Evolutionary conservation across 2,329 filamentous ascomycete genomes (phyloP).

Genomic region (Pseudogymnoascus sp.): DNA sequence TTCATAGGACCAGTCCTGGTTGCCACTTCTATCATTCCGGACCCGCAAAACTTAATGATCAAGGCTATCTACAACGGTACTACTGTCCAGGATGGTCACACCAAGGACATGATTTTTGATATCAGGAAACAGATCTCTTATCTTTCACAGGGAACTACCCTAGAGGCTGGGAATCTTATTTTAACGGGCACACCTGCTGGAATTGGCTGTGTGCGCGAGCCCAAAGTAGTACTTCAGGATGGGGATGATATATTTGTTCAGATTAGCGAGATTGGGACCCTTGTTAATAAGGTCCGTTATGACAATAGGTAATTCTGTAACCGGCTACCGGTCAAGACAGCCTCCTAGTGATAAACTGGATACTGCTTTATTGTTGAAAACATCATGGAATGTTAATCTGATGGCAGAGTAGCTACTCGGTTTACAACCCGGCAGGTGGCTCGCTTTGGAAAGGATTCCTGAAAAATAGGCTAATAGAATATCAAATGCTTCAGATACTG

Average conservation of each 20-base stretch:
- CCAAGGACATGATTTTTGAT: constrained; percentile 41
- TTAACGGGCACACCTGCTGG: constrained; percentile 38
- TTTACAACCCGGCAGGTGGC: too few species aligned
- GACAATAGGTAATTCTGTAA: constrained; percentile 11
- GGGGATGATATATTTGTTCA: constrained; percentile 26
- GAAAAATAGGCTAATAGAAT: too few species aligned
- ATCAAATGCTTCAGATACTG: too few species aligned
- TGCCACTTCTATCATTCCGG: constrained; percentile 34
- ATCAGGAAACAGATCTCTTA: constrained; percentile 36
- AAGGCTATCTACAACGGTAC: constrained; percentile 31
- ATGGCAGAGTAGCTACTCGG: too few species aligned
- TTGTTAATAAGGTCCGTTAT: constrained; percentile 27
- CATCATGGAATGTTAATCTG: too few species aligned
- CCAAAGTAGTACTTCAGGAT: constrained; percentile 23
- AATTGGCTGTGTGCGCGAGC: constrained; percentile 19
- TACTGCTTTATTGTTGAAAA: too few species aligned
- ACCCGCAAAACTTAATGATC: constrained; percentile 28
- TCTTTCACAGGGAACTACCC: constrained; percentile 32
- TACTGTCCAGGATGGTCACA: constrained; percentile 40
- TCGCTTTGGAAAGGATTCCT: too few species aligned
- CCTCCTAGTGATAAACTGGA: too few species aligned
- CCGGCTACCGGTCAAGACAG: too few species aligned
- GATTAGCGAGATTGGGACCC: constrained; percentile 27
- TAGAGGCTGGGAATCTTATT: constrained; percentile 34
- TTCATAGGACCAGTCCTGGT: constrained; percentile 27